phyloP scores from a whole-genome alignment of 805 yeast genomes.

The Sungouiozyma intestinalis region DNA sequence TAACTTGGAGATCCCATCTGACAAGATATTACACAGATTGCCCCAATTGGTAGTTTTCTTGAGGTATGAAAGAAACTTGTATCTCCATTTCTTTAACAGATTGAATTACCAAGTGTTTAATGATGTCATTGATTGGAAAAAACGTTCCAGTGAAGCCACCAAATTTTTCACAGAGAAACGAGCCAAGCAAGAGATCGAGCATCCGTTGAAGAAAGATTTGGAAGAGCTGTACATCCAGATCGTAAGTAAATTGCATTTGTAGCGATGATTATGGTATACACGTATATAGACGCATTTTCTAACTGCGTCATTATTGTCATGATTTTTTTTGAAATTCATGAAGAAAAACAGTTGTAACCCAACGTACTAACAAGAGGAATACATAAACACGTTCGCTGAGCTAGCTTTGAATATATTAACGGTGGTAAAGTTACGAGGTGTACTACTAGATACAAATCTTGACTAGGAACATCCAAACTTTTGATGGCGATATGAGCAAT shows the following conservation, averaged over 20 bases:
- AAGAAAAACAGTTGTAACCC: too few relatives aligned
- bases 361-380: too few relatives aligned
- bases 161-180: constrained; percentile 12
- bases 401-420: too few relatives aligned
- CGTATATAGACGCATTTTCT: too few relatives aligned
- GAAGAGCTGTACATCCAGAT: constrained; percentile 18
- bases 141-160: constrained; percentile 16
- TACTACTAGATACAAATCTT: too few relatives aligned
- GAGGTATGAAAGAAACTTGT: constrained; percentile 20
- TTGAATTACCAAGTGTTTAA: constrained; percentile 25
- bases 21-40: constrained; percentile 19
- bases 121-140: constrained; percentile 19
- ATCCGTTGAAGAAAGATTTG: constrained; percentile 21
- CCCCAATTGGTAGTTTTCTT: constrained; percentile 20
- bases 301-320: too few relatives aligned
- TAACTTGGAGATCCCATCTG: constrained; percentile 25
- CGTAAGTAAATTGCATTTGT: constrained; percentile 2
- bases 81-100: constrained; percentile 26
- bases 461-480: too few relatives aligned
- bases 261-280: too few relatives aligned
- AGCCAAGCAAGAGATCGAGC: constrained; percentile 13
- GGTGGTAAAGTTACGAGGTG: too few relatives aligned
- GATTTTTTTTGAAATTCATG: too few relatives aligned
- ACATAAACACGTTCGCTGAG: too few relatives aligned
- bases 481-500: not conserved